Conservation (phyloP, 2,329 filamentous ascomycete species). For the Pseudocercospora macadamiae region DNA sequence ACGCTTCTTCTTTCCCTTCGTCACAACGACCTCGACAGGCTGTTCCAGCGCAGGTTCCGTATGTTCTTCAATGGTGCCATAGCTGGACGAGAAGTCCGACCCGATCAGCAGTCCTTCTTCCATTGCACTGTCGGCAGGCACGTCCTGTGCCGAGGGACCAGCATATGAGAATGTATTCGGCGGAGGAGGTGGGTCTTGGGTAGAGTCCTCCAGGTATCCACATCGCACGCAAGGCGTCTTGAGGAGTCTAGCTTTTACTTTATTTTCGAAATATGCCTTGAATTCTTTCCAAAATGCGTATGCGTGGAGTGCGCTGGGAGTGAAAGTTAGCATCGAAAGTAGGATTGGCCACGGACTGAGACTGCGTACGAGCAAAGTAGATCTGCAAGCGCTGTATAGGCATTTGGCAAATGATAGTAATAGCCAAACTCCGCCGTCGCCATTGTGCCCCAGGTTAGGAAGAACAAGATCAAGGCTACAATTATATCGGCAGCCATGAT, state of each 20-base stretch:
- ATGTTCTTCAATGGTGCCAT: conserved; percentile 10
- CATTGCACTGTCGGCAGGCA: conserved; percentile 2
- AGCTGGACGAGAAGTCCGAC: conserved; percentile 8
- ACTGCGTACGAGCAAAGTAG: conserved; percentile 20
- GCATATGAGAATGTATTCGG: conserved; percentile 1
- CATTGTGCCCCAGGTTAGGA: conserved; percentile 7
- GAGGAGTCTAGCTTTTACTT: conserved; percentile 1
- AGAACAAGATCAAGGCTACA: conserved; percentile 8
- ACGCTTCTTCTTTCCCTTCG: conserved; percentile 12
- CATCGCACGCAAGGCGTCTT: conserved; percentile 15
- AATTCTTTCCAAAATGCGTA: conserved; percentile 19
- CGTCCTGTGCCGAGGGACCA: not conserved
- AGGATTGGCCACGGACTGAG: not conserved
- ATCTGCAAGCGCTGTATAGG: conserved; percentile 16
- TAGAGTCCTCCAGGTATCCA: conserved; percentile 4
- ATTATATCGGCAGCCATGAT: conserved; percentile 13
- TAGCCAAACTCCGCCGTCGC: not conserved
- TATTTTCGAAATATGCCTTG: conserved; percentile 17
- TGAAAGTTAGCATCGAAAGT: not conserved
- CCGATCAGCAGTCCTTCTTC: conserved; percentile 21
- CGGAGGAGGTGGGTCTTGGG: not conserved
- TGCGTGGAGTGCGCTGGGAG: conserved; percentile 7
- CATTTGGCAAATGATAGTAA: not conserved
- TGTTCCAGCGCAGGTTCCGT: conserved; percentile 13
- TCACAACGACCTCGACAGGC: conserved; percentile 18